Conservation (phyloP, 208 protist genomes). For the Tritrichomonas musculus region DNA sequence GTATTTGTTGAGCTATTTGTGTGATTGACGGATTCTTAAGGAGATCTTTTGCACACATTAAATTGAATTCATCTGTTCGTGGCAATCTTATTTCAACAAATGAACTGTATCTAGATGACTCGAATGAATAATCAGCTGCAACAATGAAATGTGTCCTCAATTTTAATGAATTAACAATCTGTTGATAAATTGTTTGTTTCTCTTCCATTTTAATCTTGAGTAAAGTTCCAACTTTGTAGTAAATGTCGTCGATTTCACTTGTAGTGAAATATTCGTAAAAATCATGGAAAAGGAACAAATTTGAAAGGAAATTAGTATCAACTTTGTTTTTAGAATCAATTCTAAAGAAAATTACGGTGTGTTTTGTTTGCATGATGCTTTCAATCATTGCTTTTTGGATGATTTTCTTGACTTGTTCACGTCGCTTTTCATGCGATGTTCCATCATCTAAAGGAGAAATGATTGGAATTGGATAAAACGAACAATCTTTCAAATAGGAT, state of each 20-base stretch:
- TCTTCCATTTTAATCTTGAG: background rate
- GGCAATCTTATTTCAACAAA: background rate
- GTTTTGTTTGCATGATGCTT: background rate
- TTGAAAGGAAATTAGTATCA: background rate
- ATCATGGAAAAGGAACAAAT: background rate
- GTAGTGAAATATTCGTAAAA: background rate
- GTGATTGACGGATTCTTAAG: background rate
- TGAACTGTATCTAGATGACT: background rate
- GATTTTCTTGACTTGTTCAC: too few species aligned
- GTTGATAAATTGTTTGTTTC: background rate
- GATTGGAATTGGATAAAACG: too few species aligned
- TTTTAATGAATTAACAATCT: background rate
- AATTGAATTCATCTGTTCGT: background rate
- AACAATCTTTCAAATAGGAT: background rate
- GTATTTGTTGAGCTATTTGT: background rate
- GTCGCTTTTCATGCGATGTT: too few species aligned
- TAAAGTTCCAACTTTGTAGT: background rate
- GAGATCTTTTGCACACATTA: background rate
- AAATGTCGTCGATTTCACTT: background rate
- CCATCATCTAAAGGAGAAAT: too few species aligned
- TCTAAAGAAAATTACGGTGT: background rate
- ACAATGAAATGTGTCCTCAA: background rate
- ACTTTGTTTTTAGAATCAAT: background rate
- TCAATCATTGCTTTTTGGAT: background rate
- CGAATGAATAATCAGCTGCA: background rate